Evolutionary conservation across 306 rosid genomes (phyloP), one percentile per base, ranked within the genome.

Genomic region (Citrullus amarus): DNA sequence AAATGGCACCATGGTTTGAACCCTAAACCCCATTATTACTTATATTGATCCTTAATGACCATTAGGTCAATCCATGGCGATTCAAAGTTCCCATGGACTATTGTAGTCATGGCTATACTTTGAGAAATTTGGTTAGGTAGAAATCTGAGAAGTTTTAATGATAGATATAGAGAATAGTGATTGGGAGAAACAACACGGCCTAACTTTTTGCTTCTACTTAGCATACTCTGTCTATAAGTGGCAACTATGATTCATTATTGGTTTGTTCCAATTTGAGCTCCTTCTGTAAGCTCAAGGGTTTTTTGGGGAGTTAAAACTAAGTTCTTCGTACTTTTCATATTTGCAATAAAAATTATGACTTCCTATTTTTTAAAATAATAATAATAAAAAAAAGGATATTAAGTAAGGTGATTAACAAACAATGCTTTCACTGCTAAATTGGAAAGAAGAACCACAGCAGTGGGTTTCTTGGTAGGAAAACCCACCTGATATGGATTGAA

Each of bases 401-500:
- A 67, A 68, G 30, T 71, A 48, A 43, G 55, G 48, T 15, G 41
- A 48, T 71, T 48, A 72, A 14, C 41, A 25, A 25, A 48, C 41
- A 2, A 48, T 72, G 77, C 6, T 43, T 36, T 38, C 54, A 57
- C 56, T 44, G 7, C 53, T 20, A 58, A 56, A 38, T 10, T 14
- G 68, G 68, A 66, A 30, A 9, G 53, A 39, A 9, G 34, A 48
- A 72, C 9, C 59, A 72, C 58, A 28, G 25, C 60, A 50, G 59
- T 48, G 30, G 43, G 20, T 30, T 17, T 76, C 30, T 39, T 77
- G 28, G 50, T 3, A 38, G 28, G 34, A 78, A 56, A 75, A 77
- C 77, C 54, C 80, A 96, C 99, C 98, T 92, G 67, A 96, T 85
- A 86, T 92, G 98, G 80, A 96, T 96, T 77, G 99, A 91, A 34